Evolutionary conservation across 169 alveolate genomes (phyloP), one percentile per base, ranked within the genome.

Genomic region (Eimeria acervulina): DNA sequence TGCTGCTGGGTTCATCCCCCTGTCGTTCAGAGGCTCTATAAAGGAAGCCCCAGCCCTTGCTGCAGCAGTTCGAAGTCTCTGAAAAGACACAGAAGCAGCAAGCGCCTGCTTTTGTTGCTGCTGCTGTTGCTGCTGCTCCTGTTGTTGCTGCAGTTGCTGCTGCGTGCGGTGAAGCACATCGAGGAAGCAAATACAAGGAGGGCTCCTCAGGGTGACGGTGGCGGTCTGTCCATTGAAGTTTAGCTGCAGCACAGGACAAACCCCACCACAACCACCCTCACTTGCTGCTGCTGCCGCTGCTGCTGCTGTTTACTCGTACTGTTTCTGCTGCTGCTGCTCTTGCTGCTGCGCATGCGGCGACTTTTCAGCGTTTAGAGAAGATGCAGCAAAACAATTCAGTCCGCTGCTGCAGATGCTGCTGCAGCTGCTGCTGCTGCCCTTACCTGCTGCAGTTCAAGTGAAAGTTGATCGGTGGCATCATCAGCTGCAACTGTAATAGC

Each of bases 141-240:
- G 90, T 40, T 81, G 90, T 40, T 51, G 44, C 72, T 81, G 70
- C 72, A 7, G 55, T 12, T 47, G 55, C 55, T 47, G 55, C 55
- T 7, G 55, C 55, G 55, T 5, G 55, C 55, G 55, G 90, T 63
- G 70, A 31, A 26, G 72, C 1, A 81, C 42, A 23, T 44, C 70
- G 23, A 81, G 47, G 42, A 81, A 81, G 90, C 90, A 81, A 51
- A 81, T 81, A 72, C 72, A 81, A 44, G 66, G n/a, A 12, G 90
- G 90, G 28, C 31, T 59, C 70, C 72, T 36, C 51, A 81, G 8
- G 15, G 90, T 51, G 10, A 81, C 72, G 1, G 47, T 81, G 17
- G 90, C 66, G 10, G 66, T 51, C 10, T 44, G 42, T 4, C 90
- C 90, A 47, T 81, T 81, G 90, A 81, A 81, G 31, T 38, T 81